phyloP scores from a whole-genome alignment of 495 filamentous ascomycete genomes.

The Aspergillus leporis region DNA sequence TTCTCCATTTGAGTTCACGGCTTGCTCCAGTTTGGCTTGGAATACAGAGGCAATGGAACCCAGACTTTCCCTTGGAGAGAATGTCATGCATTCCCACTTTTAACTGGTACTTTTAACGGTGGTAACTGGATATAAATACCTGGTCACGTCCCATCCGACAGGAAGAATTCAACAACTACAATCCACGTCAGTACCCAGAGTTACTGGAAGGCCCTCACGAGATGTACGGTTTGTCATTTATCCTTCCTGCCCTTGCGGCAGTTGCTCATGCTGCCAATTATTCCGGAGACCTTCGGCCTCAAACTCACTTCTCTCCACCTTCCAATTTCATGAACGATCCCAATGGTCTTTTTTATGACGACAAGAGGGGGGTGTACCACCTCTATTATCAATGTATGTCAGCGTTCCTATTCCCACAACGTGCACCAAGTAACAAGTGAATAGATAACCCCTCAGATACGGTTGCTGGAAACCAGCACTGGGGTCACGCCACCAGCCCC shows the following conservation, averaged over 20 bases:
- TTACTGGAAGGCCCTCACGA: background rate
- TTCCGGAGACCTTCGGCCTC: constrained; percentile 40
- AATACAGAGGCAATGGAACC: background rate
- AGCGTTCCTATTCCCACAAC: background rate
- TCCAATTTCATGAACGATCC: constrained; percentile 57
- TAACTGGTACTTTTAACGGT: background rate
- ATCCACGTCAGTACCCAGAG: background rate
- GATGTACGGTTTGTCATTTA: constrained; percentile 3
- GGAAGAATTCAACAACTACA: background rate
- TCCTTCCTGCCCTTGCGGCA: constrained; percentile 7
- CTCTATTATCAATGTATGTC: constrained; percentile 53
- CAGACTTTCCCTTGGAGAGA: background rate
- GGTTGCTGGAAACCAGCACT: constrained; percentile 54
- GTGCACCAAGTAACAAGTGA: constrained; percentile 6
- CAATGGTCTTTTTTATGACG: constrained; percentile 52
- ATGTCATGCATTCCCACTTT: background rate
- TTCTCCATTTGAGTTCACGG: constrained; percentile 4
- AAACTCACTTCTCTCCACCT: constrained; percentile 51
- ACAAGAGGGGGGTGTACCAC: constrained; percentile 46
- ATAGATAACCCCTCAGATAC: constrained; percentile 41
- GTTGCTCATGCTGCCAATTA: constrained; percentile 30
- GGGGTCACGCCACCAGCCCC: constrained; percentile 53
- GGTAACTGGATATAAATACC: background rate
- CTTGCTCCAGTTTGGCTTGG: constrained; percentile 1
- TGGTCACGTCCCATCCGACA: background rate